A percentile compares a stretch with the other conserved stretches of the same genome.
phyloP scores from a whole-genome alignment of 306 rosid genomes.

The Acacia acuminata region DNA sequence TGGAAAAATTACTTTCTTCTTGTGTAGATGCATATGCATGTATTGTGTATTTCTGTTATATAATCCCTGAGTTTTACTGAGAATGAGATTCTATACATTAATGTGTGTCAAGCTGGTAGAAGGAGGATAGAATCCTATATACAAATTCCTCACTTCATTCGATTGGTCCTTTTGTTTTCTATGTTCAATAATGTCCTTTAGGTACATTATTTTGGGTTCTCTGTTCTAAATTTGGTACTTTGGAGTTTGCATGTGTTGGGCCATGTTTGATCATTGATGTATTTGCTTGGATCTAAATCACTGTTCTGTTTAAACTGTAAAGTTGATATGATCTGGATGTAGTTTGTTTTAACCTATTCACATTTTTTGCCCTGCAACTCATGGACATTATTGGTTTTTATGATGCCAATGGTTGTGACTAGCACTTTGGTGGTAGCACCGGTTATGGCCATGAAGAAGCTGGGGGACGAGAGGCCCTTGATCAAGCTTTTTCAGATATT shows the following conservation, averaged over 20 bases:
- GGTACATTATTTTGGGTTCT: background rate
- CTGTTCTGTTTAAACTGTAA: slow-evolving; percentile 1
- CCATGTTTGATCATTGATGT: background rate
- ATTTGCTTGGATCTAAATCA: slow-evolving; percentile 13
- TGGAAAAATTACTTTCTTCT: background rate
- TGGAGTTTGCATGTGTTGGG: background rate
- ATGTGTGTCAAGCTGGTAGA: background rate
- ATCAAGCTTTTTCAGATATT: slow-evolving; percentile 87
- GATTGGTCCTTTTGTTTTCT: background rate
- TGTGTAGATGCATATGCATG: background rate
- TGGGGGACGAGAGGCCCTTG: slow-evolving; percentile 96
- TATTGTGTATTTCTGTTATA: background rate
- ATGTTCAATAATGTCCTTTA: background rate
- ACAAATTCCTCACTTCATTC: background rate
- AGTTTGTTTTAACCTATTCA: background rate
- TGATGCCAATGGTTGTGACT: slow-evolving; percentile 28
- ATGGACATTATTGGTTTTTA: slow-evolving; percentile 8
- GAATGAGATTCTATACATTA: background rate
- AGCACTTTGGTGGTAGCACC: slow-evolving; percentile 92
- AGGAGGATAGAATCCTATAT: background rate
- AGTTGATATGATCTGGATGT: background rate
- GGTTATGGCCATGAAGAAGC: slow-evolving; percentile 99
- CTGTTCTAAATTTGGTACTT: background rate
- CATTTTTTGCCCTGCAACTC: background rate
- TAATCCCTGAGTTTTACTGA: background rate